Conservation (phyloP, 805 yeast species). For the Teunomyces barrocoloradensis region DNA sequence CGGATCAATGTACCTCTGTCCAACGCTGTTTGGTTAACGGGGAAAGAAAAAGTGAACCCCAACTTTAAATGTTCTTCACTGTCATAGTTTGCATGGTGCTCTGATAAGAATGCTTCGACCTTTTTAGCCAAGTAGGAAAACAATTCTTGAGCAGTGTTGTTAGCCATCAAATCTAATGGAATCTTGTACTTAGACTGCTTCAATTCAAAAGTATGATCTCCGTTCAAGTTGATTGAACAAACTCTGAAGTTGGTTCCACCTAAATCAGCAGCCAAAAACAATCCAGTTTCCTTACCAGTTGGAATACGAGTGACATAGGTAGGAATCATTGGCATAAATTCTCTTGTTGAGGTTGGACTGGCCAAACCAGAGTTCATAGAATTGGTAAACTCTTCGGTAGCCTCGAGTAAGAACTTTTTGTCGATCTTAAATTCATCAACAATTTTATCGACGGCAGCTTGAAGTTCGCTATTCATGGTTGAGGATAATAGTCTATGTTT, state of each 20-base stretch:
- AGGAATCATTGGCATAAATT: conserved; percentile 82
- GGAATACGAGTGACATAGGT: conserved; percentile 85
- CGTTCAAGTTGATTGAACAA: conserved; percentile 76
- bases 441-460: conserved; percentile 32
- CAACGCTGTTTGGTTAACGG: conserved; percentile 81
- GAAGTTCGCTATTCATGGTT: conserved; percentile 15
- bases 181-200: conserved; percentile 76
- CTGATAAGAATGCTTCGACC: conserved; percentile 60
- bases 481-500: not conserved
- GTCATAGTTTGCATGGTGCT: conserved; percentile 55
- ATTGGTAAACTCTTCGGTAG: conserved; percentile 55
- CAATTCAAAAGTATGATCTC: conserved; percentile 75
- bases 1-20: conserved; percentile 78
- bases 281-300: conserved; percentile 79
- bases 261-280: conserved; percentile 84
- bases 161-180: conserved; percentile 73
- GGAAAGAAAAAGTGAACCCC: conserved; percentile 95
- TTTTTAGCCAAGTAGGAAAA: conserved; percentile 75
- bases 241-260: conserved; percentile 98
- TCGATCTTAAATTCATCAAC: conserved; percentile 41
- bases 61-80: conserved; percentile 48
- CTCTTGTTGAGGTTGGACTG: conserved; percentile 40
- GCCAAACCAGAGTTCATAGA: conserved; percentile 61
- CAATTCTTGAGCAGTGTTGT: conserved; percentile 59
- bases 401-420: conserved; percentile 41